These are phyloP conservation scores for Coemansia sp. DNA, from an alignment of 192 early-diverging fungal species.

Conservation along the genomic window DNA sequence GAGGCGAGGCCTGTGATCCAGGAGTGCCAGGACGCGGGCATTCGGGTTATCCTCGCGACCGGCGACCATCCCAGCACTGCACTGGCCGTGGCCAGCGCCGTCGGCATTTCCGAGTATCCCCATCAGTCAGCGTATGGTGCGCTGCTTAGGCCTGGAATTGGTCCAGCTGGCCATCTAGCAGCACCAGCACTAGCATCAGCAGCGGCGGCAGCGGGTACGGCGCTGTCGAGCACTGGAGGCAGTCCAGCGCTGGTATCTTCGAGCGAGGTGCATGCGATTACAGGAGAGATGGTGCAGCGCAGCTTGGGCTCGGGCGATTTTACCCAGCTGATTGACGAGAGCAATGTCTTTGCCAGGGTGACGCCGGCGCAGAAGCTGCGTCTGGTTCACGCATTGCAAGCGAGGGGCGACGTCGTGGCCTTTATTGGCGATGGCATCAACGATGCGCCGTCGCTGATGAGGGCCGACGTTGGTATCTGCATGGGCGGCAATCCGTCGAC, in stretches of 20 bases:
- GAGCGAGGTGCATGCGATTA: slow-evolving; percentile 34
- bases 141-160: background rate
- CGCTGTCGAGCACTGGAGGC: background rate
- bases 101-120: slow-evolving; percentile 29
- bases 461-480: slow-evolving; percentile 80
- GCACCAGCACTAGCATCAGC: too few relatives aligned
- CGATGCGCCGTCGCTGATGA: slow-evolving; percentile 81
- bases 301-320: slow-evolving; percentile 25
- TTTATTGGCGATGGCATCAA: slow-evolving; percentile 83
- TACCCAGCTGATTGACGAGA: slow-evolving; percentile 32
- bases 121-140: background rate
- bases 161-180: too few relatives aligned
- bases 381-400: slow-evolving; percentile 37
- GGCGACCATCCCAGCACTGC: slow-evolving; percentile 50
- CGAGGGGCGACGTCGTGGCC: slow-evolving; percentile 41
- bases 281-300: slow-evolving; percentile 45
- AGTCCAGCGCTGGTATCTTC: background rate
- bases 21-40: slow-evolving; percentile 44
- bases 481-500: slow-evolving; percentile 68
- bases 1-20: slow-evolving; percentile 36
- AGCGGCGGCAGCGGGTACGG: too few relatives aligned
- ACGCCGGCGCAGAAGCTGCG: slow-evolving; percentile 42
- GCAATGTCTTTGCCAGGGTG: slow-evolving; percentile 46
- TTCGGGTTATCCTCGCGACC: slow-evolving; percentile 46
- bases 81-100: slow-evolving; percentile 34